A percentile compares a stretch with the other conserved stretches of the same genome.
Evolutionary conservation across 176 grass and related monocot genomes (phyloP).

Genomic region (Otatea glauca): DNA sequence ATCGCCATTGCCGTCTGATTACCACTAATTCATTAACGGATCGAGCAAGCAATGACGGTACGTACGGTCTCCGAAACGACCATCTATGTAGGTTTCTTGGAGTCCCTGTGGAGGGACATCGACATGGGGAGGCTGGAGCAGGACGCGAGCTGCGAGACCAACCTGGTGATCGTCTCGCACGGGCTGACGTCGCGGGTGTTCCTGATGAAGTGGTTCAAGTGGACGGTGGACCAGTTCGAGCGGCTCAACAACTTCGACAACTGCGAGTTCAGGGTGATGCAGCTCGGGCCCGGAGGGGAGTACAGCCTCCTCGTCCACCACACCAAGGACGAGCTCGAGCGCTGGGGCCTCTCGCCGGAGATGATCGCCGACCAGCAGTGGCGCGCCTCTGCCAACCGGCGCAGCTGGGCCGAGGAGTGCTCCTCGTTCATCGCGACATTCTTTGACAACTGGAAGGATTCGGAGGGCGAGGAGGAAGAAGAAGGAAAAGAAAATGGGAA

Average conservation of each 20-base stretch:
- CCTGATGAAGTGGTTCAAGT: conserved; percentile 99
- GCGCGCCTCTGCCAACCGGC: conserved; percentile 60
- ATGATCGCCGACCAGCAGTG: conserved; percentile 97
- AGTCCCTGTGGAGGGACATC: conserved; percentile 96
- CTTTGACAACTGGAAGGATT: conserved; percentile 60
- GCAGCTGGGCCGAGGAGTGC: conserved; percentile 73
- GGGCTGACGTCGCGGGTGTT: conserved; percentile 87
- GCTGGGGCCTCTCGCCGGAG: conserved; percentile 79
- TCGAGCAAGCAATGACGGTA: neutral
- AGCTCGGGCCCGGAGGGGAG: conserved; percentile 76
- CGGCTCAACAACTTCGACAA: conserved; percentile 88
- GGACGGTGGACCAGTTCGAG: conserved; percentile 95
- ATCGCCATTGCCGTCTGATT: neutral
- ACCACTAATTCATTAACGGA: neutral
- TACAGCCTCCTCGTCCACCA: conserved; percentile 97
- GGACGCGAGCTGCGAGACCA: conserved; percentile 63
- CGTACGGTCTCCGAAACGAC: neutral
- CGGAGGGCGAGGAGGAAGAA: neutral
- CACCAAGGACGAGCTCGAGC: conserved; percentile 73
- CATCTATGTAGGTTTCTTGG: conserved; percentile 67
- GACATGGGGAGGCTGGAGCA: conserved; percentile 77
- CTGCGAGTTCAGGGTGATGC: conserved; percentile 90
- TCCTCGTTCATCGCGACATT: conserved; percentile 62
- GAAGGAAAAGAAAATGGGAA: neutral
- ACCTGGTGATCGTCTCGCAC: conserved; percentile 90